These are phyloP conservation scores for Penicillium atrosanguineum DNA, from an alignment of 495 filamentous ascomycete genomes.

Conservation along the genomic window DNA sequence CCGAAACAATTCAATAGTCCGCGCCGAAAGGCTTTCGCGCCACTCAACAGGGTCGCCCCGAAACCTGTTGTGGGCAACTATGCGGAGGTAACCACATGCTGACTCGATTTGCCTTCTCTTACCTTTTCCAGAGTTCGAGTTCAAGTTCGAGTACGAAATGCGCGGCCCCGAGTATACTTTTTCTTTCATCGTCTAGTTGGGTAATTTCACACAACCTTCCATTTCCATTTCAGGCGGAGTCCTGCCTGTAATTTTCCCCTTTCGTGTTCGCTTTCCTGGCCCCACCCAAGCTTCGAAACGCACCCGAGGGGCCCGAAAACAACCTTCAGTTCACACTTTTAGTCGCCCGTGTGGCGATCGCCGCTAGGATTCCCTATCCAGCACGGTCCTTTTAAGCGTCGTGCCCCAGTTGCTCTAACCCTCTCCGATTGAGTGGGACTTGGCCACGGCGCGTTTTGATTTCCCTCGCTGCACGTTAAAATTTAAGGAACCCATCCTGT, in stretches of 20 bases:
- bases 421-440: not conserved
- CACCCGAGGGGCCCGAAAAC: not conserved
- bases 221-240: not conserved
- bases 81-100: conserved; percentile 5
- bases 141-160: not conserved
- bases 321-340: conserved; percentile 14
- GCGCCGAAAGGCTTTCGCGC: conserved; percentile 3
- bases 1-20: conserved; percentile 1
- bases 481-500: conserved; percentile 24
- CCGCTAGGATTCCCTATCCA: conserved; percentile 37
- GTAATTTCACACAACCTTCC: not conserved
- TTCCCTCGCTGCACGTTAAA: conserved; percentile 17
- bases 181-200: too few relatives aligned
- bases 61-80: conserved; percentile 2
- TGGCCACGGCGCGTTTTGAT: not conserved
- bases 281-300: not conserved
- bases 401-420: not conserved
- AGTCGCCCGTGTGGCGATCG: conserved; percentile 24
- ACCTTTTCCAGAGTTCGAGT: conserved; percentile 1
- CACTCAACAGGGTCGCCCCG: conserved; percentile 9
- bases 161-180: too few relatives aligned
- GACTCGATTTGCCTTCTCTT: conserved; percentile 3
- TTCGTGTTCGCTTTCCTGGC: not conserved
- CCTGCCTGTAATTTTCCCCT: not conserved
- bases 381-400: not conserved